Percentiles rank a stretch among this genome's conserved stretches.
These are phyloP conservation scores for Solanum pinnatisectum DNA, from an alignment of 257 asterid genomes.

Conservation along the genomic window DNA sequence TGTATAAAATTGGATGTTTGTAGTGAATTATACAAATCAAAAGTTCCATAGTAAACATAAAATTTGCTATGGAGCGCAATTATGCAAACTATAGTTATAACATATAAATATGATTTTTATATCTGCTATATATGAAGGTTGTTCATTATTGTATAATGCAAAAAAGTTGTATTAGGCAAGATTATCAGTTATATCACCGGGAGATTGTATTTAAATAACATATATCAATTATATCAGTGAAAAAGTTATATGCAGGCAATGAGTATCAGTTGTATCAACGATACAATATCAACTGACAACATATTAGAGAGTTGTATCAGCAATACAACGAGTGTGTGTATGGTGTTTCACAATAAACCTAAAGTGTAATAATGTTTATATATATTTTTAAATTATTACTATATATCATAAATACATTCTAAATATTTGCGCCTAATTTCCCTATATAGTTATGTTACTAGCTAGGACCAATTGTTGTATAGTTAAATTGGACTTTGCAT, in stretches of 20 bases:
- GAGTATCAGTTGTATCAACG: background rate
- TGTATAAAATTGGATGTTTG: too few species aligned
- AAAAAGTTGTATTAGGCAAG: background rate
- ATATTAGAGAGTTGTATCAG: too few species aligned
- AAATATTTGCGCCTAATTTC: background rate
- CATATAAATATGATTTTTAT: too few species aligned
- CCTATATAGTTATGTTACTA: background rate
- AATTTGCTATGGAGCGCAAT: too few species aligned
- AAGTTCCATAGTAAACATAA: too few species aligned
- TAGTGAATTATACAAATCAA: too few species aligned
- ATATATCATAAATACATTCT: background rate
- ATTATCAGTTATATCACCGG: background rate
- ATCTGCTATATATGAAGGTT: too few species aligned
- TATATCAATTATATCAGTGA: background rate
- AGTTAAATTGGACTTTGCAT: background rate
- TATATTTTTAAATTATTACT: background rate
- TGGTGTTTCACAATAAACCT: background rate
- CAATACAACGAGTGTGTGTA: background rate
- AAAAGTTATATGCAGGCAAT: too few species aligned
- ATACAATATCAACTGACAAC: background rate
- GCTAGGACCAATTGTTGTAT: background rate
- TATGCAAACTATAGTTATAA: too few species aligned
- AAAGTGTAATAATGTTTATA: too few species aligned
- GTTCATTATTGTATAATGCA: background rate
- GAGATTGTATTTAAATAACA: too few species aligned